Conservation (phyloP, 106 monocot species). For the Amphibolis antarctica region DNA sequence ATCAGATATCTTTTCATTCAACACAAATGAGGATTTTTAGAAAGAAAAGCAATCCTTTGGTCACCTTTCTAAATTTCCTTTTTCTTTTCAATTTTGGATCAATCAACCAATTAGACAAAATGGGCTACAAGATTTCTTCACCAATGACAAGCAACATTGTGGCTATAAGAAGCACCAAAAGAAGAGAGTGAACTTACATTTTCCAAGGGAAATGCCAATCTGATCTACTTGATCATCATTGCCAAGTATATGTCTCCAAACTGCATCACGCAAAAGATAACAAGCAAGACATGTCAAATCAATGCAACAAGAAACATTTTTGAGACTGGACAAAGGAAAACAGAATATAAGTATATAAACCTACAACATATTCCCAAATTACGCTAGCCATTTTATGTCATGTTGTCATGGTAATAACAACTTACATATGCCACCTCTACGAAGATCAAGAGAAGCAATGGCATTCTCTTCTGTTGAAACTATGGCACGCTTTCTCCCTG, state of each 20-base stretch:
- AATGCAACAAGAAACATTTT: neutral
- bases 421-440: slow-evolving; percentile 88
- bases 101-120: no score
- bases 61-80: no score
- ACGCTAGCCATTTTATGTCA: neutral
- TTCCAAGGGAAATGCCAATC: slow-evolving; percentile 71
- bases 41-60: no score
- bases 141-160: neutral
- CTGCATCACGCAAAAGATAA: slow-evolving; percentile 30
- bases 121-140: no score
- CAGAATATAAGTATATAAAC: neutral
- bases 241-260: slow-evolving; percentile 87
- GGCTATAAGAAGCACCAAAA: neutral
- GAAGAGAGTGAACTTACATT: slow-evolving; percentile 47
- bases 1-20: no score
- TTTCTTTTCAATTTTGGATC: no score
- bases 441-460: slow-evolving; percentile 92
- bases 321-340: neutral
- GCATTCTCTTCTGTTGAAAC: slow-evolving; percentile 90
- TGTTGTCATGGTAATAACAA: neutral
- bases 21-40: no score
- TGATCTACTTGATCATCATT: slow-evolving; percentile 64
- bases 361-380: neutral
- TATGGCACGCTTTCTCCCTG: slow-evolving; percentile 81
- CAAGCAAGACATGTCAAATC: neutral